Base-by-base conservation (phyloP, 2,329 filamentous ascomycete genomes). In the Thielaviopsis euricoi region DNA sequence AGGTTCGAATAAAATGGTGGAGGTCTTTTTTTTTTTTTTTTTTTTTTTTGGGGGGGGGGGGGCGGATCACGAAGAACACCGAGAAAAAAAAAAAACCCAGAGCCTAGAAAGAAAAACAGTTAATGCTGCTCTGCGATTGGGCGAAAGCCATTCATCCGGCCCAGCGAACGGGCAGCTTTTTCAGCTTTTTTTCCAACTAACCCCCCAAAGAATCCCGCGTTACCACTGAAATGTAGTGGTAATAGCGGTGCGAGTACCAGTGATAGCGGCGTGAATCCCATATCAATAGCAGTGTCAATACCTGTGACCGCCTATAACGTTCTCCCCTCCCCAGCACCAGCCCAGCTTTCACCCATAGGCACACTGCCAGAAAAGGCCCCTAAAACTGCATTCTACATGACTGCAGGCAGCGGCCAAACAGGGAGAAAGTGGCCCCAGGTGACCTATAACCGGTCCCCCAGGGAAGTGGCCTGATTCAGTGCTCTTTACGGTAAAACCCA, bases 91-190 rank as follows among this genome's bases (percentile, higher is more conserved):
- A 33, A 12, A 26, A 26, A 9, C 9, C 25, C 25, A 26, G 9
- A 26, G 25, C 25, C 25, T 9, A 26, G 25, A 26, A 26, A 4
- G 25, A 4, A 26, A 9, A 26, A 26, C 25, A 9, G 25, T 52
- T 3, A 29, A 56, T 56, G 26, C 55, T 37, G 46, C 25, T 6
- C 48, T 56, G 55, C 48, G 25, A 56, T 56, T 56, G 55, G 53
- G 26, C 48, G 52, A 29, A n/a, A 26, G 25, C 25, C 25, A 25
- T 55, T 13, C 37, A 22, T 46, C 43, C 48, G 57, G 46, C n/a
- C 43, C 37, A 53, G 53, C 50, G 50, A n/a, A 33, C 52, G 15
- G 52, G 37, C 52, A 40, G 33, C 52, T 21, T 54, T 43, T 23
- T 54, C 19, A 15, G 3, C 19, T 43, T 46, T 12, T 29, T 12